Percentiles rank a stretch among this genome's conserved stretches.
phyloP scores from a whole-genome alignment of 2,329 filamentous ascomycete genomes.

The Trematosphaeria pertusa region DNA sequence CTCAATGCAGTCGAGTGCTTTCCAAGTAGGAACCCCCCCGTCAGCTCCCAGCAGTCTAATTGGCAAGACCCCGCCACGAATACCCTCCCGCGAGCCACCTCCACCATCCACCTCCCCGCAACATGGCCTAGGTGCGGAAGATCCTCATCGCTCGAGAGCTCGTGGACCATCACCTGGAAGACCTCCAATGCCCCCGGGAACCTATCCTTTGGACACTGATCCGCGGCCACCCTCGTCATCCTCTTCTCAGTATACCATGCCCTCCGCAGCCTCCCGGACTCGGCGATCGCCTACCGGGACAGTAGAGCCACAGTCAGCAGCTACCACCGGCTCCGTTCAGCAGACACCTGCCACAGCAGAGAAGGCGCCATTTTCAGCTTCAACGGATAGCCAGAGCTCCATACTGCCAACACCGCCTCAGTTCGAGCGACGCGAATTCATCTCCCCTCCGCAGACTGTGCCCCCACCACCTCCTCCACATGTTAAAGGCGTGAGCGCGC shows the following conservation, averaged over 20 bases:
- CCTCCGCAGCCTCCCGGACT: conserved; percentile 30
- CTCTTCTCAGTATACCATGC: conserved; percentile 35
- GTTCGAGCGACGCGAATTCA: conserved; percentile 24
- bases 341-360: conserved; percentile 21
- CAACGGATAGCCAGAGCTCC: conserved; percentile 24
- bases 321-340: conserved; percentile 20
- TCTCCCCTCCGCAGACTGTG: conserved; percentile 11
- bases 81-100: conserved; percentile 19
- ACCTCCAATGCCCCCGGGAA: conserved; percentile 32
- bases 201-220: conserved; percentile 34
- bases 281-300: conserved; percentile 27
- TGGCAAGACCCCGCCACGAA: conserved; percentile 31
- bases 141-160: conserved; percentile 40
- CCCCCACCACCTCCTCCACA: conserved; percentile 20
- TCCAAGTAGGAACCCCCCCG: conserved; percentile 32
- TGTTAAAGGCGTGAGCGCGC: conserved; percentile 11
- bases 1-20: conserved; percentile 20
- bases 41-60: conserved; percentile 24
- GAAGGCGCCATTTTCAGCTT: conserved; percentile 24
- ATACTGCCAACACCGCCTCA: conserved; percentile 33
- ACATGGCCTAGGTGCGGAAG: conserved; percentile 27
- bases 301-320: conserved; percentile 28
- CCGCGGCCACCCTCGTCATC: conserved; percentile 31
- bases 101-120: conserved; percentile 21
- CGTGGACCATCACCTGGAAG: conserved; percentile 37